These are phyloP conservation scores for Globisporangium lucens DNA, from an alignment of 352 stramenopile genomes.

Conservation along the genomic window DNA sequence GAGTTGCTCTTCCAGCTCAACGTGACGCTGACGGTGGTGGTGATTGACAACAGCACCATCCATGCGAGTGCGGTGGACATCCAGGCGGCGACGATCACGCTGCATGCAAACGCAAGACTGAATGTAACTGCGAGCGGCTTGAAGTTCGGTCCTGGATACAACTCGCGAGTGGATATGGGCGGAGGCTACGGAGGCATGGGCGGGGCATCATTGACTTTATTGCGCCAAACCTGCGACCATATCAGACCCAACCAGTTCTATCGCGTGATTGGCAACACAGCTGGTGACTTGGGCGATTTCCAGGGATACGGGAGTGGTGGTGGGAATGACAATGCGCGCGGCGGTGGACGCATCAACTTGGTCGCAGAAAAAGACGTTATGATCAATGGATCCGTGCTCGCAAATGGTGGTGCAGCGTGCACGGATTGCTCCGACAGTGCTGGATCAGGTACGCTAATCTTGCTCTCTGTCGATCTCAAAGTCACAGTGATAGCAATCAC, in stretches of 20 bases:
- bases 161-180: slow-evolving; percentile 60
- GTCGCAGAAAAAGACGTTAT: slow-evolving; percentile 30
- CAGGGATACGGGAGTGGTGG: slow-evolving; percentile 82
- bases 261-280: slow-evolving; percentile 58
- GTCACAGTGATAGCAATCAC: neutral
- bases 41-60: slow-evolving; percentile 50
- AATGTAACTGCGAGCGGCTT: slow-evolving; percentile 62
- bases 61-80: slow-evolving; percentile 64
- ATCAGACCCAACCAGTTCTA: slow-evolving; percentile 59
- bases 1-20: slow-evolving; percentile 53
- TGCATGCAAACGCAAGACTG: slow-evolving; percentile 45
- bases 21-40: slow-evolving; percentile 23
- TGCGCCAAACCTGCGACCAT: slow-evolving; percentile 43
- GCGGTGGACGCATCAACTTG: slow-evolving; percentile 61
- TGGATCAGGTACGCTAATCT: slow-evolving; percentile 33
- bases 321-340: slow-evolving; percentile 52
- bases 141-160: slow-evolving; percentile 81
- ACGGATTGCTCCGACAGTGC: slow-evolving; percentile 55
- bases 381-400: slow-evolving; percentile 63
- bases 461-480: neutral
- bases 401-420: slow-evolving; percentile 60
- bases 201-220: slow-evolving; percentile 51
- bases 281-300: slow-evolving; percentile 54
- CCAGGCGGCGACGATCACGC: slow-evolving; percentile 29
- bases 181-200: slow-evolving; percentile 76